phyloP scores from a whole-genome alignment of 805 yeast genomes.

The Danielia oregonensis region DNA sequence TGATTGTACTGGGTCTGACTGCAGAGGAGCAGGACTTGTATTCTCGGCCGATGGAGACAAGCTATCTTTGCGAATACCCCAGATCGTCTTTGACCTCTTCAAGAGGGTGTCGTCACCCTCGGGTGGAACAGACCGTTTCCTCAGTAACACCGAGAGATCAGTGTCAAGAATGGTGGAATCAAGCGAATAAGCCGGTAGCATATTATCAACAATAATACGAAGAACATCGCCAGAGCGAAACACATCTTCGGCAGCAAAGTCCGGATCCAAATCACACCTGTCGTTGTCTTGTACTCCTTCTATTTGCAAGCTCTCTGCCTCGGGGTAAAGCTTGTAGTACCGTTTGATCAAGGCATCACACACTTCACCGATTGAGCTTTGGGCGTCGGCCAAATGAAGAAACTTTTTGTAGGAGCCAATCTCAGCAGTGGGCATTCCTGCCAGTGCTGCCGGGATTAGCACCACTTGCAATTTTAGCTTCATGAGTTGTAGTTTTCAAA shows the following conservation, averaged over 20 bases:
- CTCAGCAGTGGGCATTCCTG: conserved; percentile 17
- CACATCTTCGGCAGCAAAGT: conserved; percentile 60
- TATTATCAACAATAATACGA: conserved; percentile 32
- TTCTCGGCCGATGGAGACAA: conserved; percentile 1
- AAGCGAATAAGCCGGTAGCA: conserved; percentile 10
- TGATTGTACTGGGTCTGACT: neutral
- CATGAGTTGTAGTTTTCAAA: conserved; percentile 5
- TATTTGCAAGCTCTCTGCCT: conserved; percentile 50
- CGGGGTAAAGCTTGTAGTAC: conserved; percentile 63
- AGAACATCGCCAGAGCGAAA: conserved; percentile 41
- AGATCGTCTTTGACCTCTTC: conserved; percentile 13
- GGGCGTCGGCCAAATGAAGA: conserved; percentile 56
- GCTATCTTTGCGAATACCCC: conserved; percentile 7
- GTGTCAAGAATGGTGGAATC: conserved; percentile 6
- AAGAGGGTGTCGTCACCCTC: conserved; percentile 2
- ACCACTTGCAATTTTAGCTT: conserved; percentile 34
- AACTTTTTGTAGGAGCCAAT: conserved; percentile 42
- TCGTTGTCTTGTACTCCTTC: conserved; percentile 63
- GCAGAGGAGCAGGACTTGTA: neutral
- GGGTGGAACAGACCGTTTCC: conserved; percentile 3
- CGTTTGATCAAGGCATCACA: conserved; percentile 53
- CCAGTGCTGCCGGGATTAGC: conserved; percentile 26
- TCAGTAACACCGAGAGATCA: conserved; percentile 1
- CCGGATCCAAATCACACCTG: conserved; percentile 78
- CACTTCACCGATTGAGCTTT: conserved; percentile 44